These are phyloP conservation scores for Barnettozyma pratensis DNA, from an alignment of 805 yeast genomes.

Conservation along the genomic window DNA sequence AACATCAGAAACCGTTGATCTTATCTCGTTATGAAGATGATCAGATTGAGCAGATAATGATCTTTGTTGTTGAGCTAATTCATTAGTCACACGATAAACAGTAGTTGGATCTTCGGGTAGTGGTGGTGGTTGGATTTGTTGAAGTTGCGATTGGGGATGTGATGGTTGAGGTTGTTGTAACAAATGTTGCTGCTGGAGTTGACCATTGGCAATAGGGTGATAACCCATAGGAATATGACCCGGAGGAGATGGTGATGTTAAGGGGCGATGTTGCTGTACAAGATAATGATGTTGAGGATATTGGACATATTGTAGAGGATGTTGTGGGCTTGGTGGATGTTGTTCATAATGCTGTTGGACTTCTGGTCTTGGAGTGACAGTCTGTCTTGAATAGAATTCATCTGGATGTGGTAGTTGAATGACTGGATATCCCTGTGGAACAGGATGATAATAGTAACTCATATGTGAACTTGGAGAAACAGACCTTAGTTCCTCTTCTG, in stretches of 20 bases:
- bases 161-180: not conserved
- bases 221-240: not conserved
- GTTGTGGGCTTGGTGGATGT: constrained; percentile 11
- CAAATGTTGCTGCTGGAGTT: not conserved
- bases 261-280: constrained; percentile 9
- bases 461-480: not conserved
- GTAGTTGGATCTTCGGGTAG: constrained; percentile 7
- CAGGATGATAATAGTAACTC: not conserved
- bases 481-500: constrained; percentile 16
- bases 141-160: not conserved
- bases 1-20: constrained; percentile 20
- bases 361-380: not conserved
- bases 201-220: not conserved
- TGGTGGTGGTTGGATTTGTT: not conserved
- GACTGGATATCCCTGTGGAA: not conserved
- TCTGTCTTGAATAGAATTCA: not conserved
- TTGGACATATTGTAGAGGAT: constrained; percentile 8
- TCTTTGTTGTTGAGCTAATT: constrained; percentile 16
- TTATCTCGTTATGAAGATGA: constrained; percentile 13
- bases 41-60: constrained; percentile 15
- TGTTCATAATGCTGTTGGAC: constrained; percentile 3
- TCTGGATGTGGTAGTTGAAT: constrained; percentile 7
- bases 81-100: constrained; percentile 8
- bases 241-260: not conserved
- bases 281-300: constrained; percentile 11